Evolutionary conservation across 495 filamentous ascomycete genomes (phyloP), one percentile per base, ranked within the genome.

Genomic region (Durotheca rogersii): DNA sequence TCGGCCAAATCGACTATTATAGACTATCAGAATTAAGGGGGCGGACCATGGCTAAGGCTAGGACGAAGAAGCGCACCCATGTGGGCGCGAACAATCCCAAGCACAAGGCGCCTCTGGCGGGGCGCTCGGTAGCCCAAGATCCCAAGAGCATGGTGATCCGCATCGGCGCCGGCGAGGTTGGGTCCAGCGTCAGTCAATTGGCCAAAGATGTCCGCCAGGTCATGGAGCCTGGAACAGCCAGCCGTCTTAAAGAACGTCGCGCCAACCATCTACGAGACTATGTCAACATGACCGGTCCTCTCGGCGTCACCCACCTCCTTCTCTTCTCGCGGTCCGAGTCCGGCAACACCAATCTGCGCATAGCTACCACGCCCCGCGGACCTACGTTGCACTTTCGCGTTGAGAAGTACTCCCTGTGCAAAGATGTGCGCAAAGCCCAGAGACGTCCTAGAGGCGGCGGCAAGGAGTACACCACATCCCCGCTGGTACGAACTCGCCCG

Each of bases 131-230:
- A 33, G 72, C 77, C 12, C 81, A 81, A 47, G 78, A 81, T 41
- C 93, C 93, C 11, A 96, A 95, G 76, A 91, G 86, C 60, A 97
- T 99, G 94, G 93, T 99, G 42, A 94, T 99, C 69, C 85, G 93
- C 57, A 90, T 96, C 43, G 93, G 94, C 59, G 93, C 89, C 63
- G 86, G 89, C 55, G 89, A 96, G 64, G 89, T 97, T 23, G 93
- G 93, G 49, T 82, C 88, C 43, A 94, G 87, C 70, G 78, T 99
- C 49, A 92, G 82, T 62, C 91, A 96, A 68, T 73, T 99, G 47
- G 93, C 92, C 3, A 85, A 87, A 56, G 93, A 99, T 74, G 88
- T 96, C 16, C 82, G 93, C 43, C 73, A 75, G 12, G 91, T 97
- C 75, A 94, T 99, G 90, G 90, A 97, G 67, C 93, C 93, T 0